Percentiles rank a stretch among this genome's conserved stretches.
phyloP scores from a whole-genome alignment of 192 early-diverging fungal species.

The Piromyces sp. region DNA sequence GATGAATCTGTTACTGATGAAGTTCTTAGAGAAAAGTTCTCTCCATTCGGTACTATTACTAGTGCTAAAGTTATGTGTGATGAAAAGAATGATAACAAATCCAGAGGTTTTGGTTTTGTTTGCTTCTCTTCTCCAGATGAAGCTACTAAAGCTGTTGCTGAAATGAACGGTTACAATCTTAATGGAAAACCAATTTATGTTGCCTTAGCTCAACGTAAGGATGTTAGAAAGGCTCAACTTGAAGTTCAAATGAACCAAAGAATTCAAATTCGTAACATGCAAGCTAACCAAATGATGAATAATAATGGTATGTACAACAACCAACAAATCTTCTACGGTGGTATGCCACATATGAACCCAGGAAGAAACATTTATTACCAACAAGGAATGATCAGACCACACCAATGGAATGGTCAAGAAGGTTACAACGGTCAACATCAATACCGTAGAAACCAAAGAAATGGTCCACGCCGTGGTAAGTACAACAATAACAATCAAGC shows the following conservation, averaged over 20 bases:
- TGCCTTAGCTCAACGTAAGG: slow-evolving; percentile 93
- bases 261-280: slow-evolving; percentile 44
- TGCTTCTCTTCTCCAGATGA: slow-evolving; percentile 97
- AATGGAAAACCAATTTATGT: slow-evolving; percentile 95
- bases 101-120: slow-evolving; percentile 96
- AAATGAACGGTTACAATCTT: slow-evolving; percentile 95
- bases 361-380: neutral
- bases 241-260: slow-evolving; percentile 90
- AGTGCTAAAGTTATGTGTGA: slow-evolving; percentile 95
- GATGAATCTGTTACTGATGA: slow-evolving; percentile 94
- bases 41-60: slow-evolving; percentile 87
- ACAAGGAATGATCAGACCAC: neutral
- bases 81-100: slow-evolving; percentile 49
- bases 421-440: neutral
- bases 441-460: neutral
- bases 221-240: slow-evolving; percentile 85
- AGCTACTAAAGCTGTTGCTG: slow-evolving; percentile 91
- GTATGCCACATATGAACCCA: neutral
- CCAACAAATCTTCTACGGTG: slow-evolving; percentile 3
- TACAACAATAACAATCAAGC: neutral
- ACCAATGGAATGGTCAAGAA: neutral
- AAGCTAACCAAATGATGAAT: neutral
- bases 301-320: slow-evolving; percentile 30
- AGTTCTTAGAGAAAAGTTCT: slow-evolving; percentile 86
- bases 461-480: neutral